phyloP scores from a whole-genome alignment of 257 asterid genomes.

The Capsicum pubescens region DNA sequence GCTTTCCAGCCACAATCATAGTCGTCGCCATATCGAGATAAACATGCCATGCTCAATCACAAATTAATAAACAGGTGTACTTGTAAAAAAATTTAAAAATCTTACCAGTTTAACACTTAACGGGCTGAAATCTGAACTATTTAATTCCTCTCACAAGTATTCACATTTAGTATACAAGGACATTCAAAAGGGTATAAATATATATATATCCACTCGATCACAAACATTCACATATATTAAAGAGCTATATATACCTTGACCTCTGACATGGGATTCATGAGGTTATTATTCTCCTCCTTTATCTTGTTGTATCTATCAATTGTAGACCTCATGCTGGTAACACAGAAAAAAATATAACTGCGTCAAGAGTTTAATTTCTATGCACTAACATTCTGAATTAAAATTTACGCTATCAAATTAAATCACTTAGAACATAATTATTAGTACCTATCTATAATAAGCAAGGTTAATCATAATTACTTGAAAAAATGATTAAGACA shows the following conservation, averaged over 20 bases:
- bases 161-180: no score
- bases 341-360: not conserved
- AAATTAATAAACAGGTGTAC: no score
- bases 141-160: no score
- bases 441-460: rapidly evolving
- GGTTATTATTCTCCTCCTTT: slow-evolving; percentile 35
- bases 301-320: slow-evolving; percentile 35
- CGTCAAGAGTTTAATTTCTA: not conserved
- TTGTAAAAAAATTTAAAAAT: no score
- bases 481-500: not conserved
- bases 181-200: no score
- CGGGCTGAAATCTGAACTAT: no score
- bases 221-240: no score
- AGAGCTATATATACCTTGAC: slow-evolving; percentile 26
- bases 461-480: not conserved
- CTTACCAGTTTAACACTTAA: no score
- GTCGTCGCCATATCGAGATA: no score
- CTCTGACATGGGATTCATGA: slow-evolving; percentile 32
- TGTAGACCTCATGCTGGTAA: slow-evolving; percentile 32
- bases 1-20: no score
- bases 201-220: no score
- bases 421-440: not conserved
- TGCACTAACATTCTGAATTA: not conserved
- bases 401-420: not conserved
- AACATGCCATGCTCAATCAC: no score